Percentiles rank a stretch among this genome's conserved stretches.
phyloP scores from a whole-genome alignment of 306 rosid species.

The Vachellia collinsii region DNA sequence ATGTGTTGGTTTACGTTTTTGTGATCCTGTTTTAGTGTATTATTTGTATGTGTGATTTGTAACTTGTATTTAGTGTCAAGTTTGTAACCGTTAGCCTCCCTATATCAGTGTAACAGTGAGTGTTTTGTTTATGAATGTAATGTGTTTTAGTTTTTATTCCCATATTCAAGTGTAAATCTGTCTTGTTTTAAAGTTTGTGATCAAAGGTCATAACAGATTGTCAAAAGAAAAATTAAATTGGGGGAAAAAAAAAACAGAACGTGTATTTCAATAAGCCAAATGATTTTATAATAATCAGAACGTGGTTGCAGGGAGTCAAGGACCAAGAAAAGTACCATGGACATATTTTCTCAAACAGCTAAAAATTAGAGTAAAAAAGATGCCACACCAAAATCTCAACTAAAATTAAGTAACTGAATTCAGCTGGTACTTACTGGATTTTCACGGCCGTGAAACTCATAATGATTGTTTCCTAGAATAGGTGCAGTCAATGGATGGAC shows the following conservation, averaged over 20 bases:
- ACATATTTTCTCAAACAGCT: background rate
- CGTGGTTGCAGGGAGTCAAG: background rate
- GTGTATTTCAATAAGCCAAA: background rate
- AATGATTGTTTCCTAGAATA: conserved; percentile 85
- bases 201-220: background rate
- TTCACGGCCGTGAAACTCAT: conserved; percentile 88
- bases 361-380: conserved; percentile 21
- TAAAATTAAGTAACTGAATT: conserved; percentile 16
- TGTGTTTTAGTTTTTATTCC: no score
- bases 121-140: no score
- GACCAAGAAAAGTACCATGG: background rate
- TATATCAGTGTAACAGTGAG: no score
- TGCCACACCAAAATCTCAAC: background rate
- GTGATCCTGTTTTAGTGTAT: no score
- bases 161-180: no score
- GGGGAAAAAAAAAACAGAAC: background rate
- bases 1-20: no score
- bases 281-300: background rate
- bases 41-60: no score
- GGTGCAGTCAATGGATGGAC: conserved; percentile 86
- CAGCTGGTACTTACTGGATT: conserved; percentile 62
- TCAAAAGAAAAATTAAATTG: background rate
- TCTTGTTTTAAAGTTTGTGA: no score
- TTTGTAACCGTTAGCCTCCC: no score
- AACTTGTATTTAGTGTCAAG: no score